phyloP scores from a whole-genome alignment of 345 rosid species.

The Zanthoxylum bungeanum region DNA sequence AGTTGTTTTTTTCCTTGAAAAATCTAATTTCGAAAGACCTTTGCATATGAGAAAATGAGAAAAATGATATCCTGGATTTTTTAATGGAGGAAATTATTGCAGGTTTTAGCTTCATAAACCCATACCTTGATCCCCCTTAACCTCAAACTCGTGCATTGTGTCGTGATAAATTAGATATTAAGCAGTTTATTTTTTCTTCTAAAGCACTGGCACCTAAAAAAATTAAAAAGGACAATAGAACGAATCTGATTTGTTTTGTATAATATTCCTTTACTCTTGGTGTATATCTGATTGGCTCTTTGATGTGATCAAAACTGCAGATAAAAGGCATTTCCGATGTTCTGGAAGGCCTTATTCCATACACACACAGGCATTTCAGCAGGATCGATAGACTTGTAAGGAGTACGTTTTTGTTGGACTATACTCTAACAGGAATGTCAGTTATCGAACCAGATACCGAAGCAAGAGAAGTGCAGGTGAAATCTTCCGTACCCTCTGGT shows the following conservation, averaged over 20 bases:
- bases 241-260: not conserved
- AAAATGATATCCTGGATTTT: not conserved
- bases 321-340: slow-evolving; percentile 77
- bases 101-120: not conserved
- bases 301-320: slow-evolving; percentile 32
- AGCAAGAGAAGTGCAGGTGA: slow-evolving; percentile 13
- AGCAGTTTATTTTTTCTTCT: not conserved
- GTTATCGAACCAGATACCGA: slow-evolving; percentile 58
- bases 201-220: not conserved
- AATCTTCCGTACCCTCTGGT: not conserved
- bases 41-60: not conserved
- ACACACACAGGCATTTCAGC: slow-evolving; percentile 83
- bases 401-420: slow-evolving; percentile 87
- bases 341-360: slow-evolving; percentile 85
- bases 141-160: not conserved
- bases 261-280: too few relatives aligned
- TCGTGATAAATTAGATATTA: not conserved
- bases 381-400: slow-evolving; percentile 86
- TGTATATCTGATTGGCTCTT: not conserved
- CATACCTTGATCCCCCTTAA: not conserved
- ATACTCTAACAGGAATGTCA: slow-evolving; percentile 79
- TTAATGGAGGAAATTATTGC: not conserved
- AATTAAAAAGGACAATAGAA: not conserved
- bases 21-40: not conserved
- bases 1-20: not conserved